Conservation (phyloP, 345 rosid genomes). For the Euphorbia pulcherrima region DNA sequence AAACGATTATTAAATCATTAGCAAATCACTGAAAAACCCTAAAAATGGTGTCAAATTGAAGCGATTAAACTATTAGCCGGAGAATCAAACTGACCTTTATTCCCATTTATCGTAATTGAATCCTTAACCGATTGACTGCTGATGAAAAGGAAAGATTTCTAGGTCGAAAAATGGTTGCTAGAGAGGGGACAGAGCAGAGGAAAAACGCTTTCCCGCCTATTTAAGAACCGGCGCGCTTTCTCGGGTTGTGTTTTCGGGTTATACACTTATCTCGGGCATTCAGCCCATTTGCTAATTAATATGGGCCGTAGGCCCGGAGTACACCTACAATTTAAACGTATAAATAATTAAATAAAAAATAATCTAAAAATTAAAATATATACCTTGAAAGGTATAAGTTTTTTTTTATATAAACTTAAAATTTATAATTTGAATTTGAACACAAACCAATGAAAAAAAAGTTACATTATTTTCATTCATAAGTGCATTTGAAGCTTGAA, state of each 20-base stretch:
- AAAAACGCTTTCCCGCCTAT: constrained; percentile 8
- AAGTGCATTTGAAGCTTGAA: too few species aligned
- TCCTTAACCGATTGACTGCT: background rate
- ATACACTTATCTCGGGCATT: background rate
- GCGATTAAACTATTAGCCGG: background rate
- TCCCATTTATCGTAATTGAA: constrained; percentile 2
- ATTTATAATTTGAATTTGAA: too few species aligned
- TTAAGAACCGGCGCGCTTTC: background rate
- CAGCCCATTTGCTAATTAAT: background rate
- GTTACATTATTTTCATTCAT: too few species aligned
- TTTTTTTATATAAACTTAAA: too few species aligned
- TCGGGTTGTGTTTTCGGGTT: background rate
- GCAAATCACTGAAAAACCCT: background rate
- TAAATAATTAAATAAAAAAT: too few species aligned
- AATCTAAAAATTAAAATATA: too few species aligned
- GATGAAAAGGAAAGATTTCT: background rate
- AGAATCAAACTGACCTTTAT: constrained; percentile 11
- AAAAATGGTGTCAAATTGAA: background rate
- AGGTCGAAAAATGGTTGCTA: background rate
- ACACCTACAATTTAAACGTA: too few species aligned
- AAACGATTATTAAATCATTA: background rate
- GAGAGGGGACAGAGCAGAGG: background rate
- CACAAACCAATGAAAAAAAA: too few species aligned
- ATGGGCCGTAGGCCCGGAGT: too few species aligned
- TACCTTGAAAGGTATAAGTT: too few species aligned